Evolutionary conservation across 352 stramenopile genomes (phyloP), one percentile per base, ranked within the genome.

Genomic region (Pythium vanterpoolii): DNA sequence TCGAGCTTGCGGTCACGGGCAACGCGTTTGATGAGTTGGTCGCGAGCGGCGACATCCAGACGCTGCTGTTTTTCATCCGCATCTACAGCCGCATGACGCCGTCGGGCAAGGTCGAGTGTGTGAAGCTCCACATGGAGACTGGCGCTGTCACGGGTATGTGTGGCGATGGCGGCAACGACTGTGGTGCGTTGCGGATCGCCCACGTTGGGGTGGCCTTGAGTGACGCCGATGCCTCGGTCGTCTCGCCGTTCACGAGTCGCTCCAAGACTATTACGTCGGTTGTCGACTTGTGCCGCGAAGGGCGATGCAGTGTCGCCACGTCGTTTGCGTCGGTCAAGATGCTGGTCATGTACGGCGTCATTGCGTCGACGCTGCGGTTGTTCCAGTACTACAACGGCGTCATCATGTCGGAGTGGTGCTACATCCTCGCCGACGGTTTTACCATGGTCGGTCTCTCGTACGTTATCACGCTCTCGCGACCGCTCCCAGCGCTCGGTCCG

Each of bases 171-270:
- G 88, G 88, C 13, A 98, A 98, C 62, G 91, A 98, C 58, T 97
- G 89, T 60, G 91, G 91, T 55, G 90, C 90, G 27, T 67, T 98
- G 14, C 91, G 90, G 64, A 87, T 93, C 28, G 90, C 91, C 14
- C 90, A 97, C 72, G 87, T 96, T 18, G 90, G 90, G 44, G 76
- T 98, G 31, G 90, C 92, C 14, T 71, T 98, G 21, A 97, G 87
- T 40, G 83, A 95, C 56, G 77, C 87, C 0, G 89, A 98, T 49
- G 89, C 92, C 63, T 96, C 72, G 76, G 95, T 56, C 66, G 76
- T 72, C n/a, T 79, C 87, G 13, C 86, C 86, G 34, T 96, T 96
- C 62, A 96, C 89, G 40, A 95, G 81, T 47, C 66, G 80, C 31
- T 68, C 80, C 27, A 95, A 96, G 61, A 74, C 62, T 11, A 85